Conservation (phyloP, 768 basidiomycete species). For the Psilocybe azurescens region DNA sequence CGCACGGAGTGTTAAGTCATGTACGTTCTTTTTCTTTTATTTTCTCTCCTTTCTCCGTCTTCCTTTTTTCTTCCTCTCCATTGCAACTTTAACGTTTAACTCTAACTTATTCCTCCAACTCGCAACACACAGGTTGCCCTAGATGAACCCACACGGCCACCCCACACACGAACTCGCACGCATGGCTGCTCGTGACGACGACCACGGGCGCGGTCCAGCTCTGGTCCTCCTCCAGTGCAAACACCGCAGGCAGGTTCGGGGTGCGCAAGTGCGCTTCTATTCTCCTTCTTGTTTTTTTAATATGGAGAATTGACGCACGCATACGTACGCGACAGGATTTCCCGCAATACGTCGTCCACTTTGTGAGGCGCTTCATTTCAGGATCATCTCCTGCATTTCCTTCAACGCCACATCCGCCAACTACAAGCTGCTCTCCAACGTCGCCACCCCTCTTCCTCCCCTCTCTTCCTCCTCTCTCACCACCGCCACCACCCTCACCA, state of each 20-base stretch:
- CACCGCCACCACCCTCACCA: slow-evolving; percentile 43
- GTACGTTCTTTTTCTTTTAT: slow-evolving; percentile 42
- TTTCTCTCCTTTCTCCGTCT: background rate
- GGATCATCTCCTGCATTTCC: slow-evolving; percentile 46
- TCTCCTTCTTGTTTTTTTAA: background rate
- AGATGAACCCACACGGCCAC: slow-evolving; percentile 36
- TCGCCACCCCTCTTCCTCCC: slow-evolving; percentile 20
- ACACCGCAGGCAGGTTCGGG: slow-evolving; percentile 62
- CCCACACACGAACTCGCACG: slow-evolving; percentile 16
- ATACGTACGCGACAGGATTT: slow-evolving; percentile 62
- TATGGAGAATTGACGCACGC: background rate
- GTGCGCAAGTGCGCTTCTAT: slow-evolving; percentile 54
- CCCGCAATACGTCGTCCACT: slow-evolving; percentile 69
- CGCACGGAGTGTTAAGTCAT: slow-evolving; percentile 72
- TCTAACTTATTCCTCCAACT: too few species aligned
- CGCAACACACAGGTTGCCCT: slow-evolving; percentile 7
- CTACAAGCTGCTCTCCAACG: background rate
- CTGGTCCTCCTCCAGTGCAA: too few species aligned
- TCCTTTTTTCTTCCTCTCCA: too few species aligned
- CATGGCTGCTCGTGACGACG: slow-evolving; percentile 58
- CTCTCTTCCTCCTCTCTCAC: slow-evolving; percentile 25
- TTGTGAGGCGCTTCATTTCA: slow-evolving; percentile 73
- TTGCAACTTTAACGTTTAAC: too few species aligned
- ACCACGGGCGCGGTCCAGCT: slow-evolving; percentile 78
- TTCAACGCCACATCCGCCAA: slow-evolving; percentile 28